A percentile compares a stretch with the other conserved stretches of the same genome.
Conservation (phyloP, 805 yeast genomes). For the Kodamaea laetipori region DNA sequence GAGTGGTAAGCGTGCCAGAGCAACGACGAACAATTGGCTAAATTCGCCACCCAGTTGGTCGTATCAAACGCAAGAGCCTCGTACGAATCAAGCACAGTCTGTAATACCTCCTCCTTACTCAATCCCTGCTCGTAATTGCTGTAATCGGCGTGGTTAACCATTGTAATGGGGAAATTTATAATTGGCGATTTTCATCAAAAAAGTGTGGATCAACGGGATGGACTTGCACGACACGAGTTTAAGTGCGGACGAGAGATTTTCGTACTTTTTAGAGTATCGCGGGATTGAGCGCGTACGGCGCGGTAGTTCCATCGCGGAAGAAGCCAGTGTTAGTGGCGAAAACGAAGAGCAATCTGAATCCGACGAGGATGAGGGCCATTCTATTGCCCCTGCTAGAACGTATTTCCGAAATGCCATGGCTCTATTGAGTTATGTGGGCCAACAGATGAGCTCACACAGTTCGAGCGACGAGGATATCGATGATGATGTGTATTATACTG, state of each 20-base stretch:
- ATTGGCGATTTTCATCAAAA: too few species aligned
- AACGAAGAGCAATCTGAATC: neutral
- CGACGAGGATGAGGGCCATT: neutral
- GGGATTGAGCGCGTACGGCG: constrained; percentile 12
- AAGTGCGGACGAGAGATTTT: neutral
- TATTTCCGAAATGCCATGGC: constrained; percentile 5
- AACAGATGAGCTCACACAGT: neutral
- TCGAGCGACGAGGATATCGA: constrained; percentile 3
- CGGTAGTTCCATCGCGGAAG: neutral
- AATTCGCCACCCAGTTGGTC: constrained; percentile 83
- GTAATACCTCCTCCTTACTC: constrained; percentile 56
- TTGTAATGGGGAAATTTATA: neutral
- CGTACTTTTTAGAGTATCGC: constrained; percentile 14
- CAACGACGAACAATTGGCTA: constrained; percentile 83
- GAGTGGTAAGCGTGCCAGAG: constrained; percentile 86
- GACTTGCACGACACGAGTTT: constrained; percentile 4
- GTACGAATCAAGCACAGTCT: constrained; percentile 60
- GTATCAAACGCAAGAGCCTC: constrained; percentile 64
- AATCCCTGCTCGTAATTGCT: constrained; percentile 48
- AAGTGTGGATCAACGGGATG: constrained; percentile 1
- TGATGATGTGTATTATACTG: constrained; percentile 1
- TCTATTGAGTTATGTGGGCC: neutral
- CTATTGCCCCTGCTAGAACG: constrained; percentile 4
- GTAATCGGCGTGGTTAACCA: constrained; percentile 68
- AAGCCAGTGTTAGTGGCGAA: neutral